Percentiles rank a stretch among this genome's conserved stretches.
Conservation (phyloP, 176 grass and related monocot species). For the Oryza longistaminata region DNA sequence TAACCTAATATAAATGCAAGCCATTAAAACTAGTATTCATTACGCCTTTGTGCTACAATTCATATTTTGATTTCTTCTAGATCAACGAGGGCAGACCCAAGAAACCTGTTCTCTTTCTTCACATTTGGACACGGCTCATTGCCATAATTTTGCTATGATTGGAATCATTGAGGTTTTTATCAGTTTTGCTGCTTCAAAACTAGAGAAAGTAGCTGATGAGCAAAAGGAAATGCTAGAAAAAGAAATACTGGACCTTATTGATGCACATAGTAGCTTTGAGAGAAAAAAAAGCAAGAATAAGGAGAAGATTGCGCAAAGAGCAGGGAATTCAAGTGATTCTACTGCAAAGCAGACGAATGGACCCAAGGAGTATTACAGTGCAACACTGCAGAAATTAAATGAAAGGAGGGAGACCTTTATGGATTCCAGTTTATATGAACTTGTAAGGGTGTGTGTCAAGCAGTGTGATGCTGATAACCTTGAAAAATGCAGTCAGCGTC, state of each 20-base stretch:
- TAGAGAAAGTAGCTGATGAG: constrained; percentile 54
- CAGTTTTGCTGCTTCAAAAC: constrained; percentile 55
- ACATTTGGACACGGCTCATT: constrained; percentile 38
- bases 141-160: constrained; percentile 46
- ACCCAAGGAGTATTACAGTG: constrained; percentile 48
- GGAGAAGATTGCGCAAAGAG: constrained; percentile 48
- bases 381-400: constrained; percentile 50
- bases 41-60: constrained; percentile 34
- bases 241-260: constrained; percentile 74
- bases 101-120: constrained; percentile 46
- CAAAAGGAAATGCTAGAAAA: constrained; percentile 62
- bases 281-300: constrained; percentile 54
- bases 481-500: constrained; percentile 46
- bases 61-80: constrained; percentile 45
- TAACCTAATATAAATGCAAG: constrained; percentile 20
- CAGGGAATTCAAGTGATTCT: constrained; percentile 45
- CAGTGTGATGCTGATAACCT: constrained; percentile 39
- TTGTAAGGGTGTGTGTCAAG: constrained; percentile 52
- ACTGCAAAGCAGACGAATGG: constrained; percentile 47
- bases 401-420: constrained; percentile 58
- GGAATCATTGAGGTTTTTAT: constrained; percentile 74
- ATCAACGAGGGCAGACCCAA: constrained; percentile 58
- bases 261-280: constrained; percentile 52
- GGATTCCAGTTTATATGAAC: constrained; percentile 60
- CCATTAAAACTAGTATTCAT: constrained; percentile 25